Base-by-base conservation (phyloP, 805 yeast species). In the Metschnikowia matae region DNA sequence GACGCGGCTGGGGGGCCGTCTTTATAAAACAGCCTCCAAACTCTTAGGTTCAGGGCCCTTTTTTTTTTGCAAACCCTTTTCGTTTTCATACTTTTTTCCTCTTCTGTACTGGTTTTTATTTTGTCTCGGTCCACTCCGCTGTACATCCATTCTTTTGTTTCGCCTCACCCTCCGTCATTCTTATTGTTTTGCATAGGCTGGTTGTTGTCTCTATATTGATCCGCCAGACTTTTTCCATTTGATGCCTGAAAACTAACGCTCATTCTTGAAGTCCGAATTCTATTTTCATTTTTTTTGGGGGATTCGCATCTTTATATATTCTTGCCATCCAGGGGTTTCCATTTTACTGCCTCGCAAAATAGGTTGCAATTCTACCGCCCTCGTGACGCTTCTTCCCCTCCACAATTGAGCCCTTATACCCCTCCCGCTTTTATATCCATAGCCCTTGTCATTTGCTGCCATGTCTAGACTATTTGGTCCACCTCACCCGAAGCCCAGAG, bases 401-500 rank as follows among this genome's bases (percentile, higher is more conserved):
- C 33, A 40, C 33, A 40, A 18, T 29, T 14, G n/a, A 32, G 17
- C 3, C 29, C 37, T 14, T 17, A 32, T 31, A 29, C 45, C 36
- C 37, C 26, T 20, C 34, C 26, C 7, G 13, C n/a, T 41, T 11
- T 41, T 26, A 17, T 14, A 20, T 15, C 10, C 32, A n/a, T 5
- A 23, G 17, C 8, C 34, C 34, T 31, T 31, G 14, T 23, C 31
- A n/a, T 21, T 23, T 23, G 7, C n/a, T 23, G n/a, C 32, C 31
- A 42, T 42, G 39, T 37, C 56, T 23, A 46, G 48, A 47, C 48
- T 50, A n/a, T 53, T 50, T 40, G 60, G 59, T 18, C 75, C 77
- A 5, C 50, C 64, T 15, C 61, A 55, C 34, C 55, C 62, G 38
- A 63, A 61, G 47, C 62, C 68, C 1, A 59, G 66, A 48, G 63